Evolutionary conservation across 495 filamentous ascomycete species (phyloP).

Genomic region (Terfezia claveryi): DNA sequence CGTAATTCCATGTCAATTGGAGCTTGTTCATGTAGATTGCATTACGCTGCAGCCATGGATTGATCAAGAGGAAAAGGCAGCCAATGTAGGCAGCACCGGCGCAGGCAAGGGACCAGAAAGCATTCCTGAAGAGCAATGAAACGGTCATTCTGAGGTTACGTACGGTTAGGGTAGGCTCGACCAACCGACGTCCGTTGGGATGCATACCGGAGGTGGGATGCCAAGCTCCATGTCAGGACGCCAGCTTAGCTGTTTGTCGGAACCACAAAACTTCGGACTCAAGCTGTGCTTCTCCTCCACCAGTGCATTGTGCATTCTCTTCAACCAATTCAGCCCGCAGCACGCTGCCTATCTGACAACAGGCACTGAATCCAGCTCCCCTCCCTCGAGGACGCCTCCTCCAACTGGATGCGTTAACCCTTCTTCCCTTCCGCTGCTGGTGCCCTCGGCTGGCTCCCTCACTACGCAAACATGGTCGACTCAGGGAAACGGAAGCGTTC

Average conservation of each 20-base stretch:
- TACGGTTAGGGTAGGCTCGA: too few relatives aligned
- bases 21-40: conserved; percentile 42
- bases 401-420: too few relatives aligned
- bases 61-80: conserved; percentile 27
- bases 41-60: conserved; percentile 29
- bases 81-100: conserved; percentile 30
- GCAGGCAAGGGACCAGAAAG: conserved; percentile 33
- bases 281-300: neutral
- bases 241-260: neutral
- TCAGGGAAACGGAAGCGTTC: conserved; percentile 17
- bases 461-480: neutral
- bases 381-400: neutral
- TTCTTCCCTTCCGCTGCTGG: too few relatives aligned
- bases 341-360: neutral
- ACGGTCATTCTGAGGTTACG: conserved; percentile 11
- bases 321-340: neutral
- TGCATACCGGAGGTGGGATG: neutral
- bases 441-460: too few relatives aligned
- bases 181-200: neutral
- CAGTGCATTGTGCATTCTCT: neutral
- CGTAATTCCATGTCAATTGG: conserved; percentile 33
- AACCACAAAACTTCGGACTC: neutral
- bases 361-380: neutral
- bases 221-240: neutral
- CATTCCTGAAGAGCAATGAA: conserved; percentile 30